Conservation (phyloP, 2,329 filamentous ascomycete species). For the Phialophora verrucosa region DNA sequence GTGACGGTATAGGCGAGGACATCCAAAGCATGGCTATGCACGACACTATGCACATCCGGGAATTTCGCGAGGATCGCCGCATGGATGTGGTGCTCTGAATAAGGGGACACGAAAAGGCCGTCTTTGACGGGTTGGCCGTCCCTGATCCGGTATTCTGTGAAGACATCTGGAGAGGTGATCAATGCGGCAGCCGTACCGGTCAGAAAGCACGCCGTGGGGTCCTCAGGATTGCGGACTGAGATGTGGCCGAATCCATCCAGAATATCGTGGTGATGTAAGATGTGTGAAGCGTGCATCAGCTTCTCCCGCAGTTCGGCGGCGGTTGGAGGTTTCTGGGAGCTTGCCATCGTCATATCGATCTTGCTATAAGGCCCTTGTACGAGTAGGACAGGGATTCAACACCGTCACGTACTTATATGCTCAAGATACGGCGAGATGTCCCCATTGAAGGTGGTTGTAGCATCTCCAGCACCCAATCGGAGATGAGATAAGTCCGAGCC, state of each 20-base stretch:
- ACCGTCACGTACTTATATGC: background rate
- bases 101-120: background rate
- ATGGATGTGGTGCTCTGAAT: conserved; percentile 11
- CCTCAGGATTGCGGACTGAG: conserved; percentile 7
- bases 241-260: conserved; percentile 13
- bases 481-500: conserved; percentile 2
- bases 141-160: conserved; percentile 2
- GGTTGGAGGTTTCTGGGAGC: background rate
- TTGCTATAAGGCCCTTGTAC: background rate
- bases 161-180: conserved; percentile 1
- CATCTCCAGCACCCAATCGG: conserved; percentile 1
- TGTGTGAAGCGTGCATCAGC: conserved; percentile 14
- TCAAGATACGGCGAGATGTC: background rate
- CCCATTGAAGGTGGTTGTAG: background rate
- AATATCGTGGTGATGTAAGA: conserved; percentile 1
- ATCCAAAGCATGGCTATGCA: conserved; percentile 14
- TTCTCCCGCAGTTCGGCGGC: conserved; percentile 2
- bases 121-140: conserved; percentile 6
- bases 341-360: background rate
- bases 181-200: conserved; percentile 8
- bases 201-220: conserved; percentile 8
- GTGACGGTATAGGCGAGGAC: conserved; percentile 7
- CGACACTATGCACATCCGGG: background rate
- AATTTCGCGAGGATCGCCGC: conserved; percentile 7
- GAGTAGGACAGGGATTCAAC: too few relatives aligned